Base-by-base conservation (phyloP, 495 filamentous ascomycete species). In the Hypoxylon cercidicola region DNA sequence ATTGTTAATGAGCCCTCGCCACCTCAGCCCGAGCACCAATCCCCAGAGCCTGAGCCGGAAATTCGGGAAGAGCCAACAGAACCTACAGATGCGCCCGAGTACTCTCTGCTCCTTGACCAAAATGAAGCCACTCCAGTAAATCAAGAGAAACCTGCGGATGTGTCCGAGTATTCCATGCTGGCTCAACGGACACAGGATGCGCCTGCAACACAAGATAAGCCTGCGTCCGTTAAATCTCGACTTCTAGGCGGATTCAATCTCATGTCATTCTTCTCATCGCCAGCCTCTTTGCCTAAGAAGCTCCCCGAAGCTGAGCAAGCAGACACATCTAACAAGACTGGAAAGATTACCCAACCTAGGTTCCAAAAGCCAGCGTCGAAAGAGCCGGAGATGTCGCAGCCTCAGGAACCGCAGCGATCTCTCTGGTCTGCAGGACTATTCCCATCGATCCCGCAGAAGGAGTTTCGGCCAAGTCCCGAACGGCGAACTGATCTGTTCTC, bases 191-290 rank as follows among this genome's bases (percentile, higher is more conserved):
- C 59, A 23, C 40, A 60, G 21, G 50, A 65, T 16, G 48, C 60
- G 9, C 43, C 50, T 20, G 19, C 54, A 10, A 62, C 67, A 13
- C 44, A 72, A 47, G 72, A 77, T 57, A 72, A 73, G 28, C 43
- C 58, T 32, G 43, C 60, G 0, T 44, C 67, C 0, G 44, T 53
- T 25, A 72, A 69, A 15, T 64, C 71, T 37, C 41, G 66, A 12
- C 53, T 74, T 18, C 65, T 74, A 28, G 62, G 69, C 20, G 50
- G 41, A 40, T 68, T 76, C 5, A 74, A 81, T 20, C 66, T 83
- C 12, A 55, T 77, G 28, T 70, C 72, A 6, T 83, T 83, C 66
- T 83, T 83, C 53, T 83, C 81, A 7, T 81, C 81, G 11, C 79
- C 79, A 5, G 79, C 77, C 6, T 35, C 68, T 6, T 61, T 83